A percentile compares a stretch with the other conserved stretches of the same genome.
These are phyloP conservation scores for Spathaspora sp. DNA, from an alignment of 1,139 yeast genomes.

Conservation along the genomic window DNA sequence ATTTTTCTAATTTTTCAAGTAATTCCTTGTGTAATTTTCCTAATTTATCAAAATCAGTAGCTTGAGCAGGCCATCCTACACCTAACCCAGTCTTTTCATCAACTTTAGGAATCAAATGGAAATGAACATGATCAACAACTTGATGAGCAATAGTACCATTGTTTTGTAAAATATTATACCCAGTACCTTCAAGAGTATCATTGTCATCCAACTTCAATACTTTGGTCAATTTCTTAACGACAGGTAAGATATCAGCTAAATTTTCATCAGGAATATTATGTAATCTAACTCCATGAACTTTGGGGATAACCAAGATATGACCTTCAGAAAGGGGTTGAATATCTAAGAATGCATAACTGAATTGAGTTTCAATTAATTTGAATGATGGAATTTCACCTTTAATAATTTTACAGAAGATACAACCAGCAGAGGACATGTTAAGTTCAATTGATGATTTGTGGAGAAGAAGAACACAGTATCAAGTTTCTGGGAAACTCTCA, in stretches of 20 bases:
- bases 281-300: constrained; percentile 86
- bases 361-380: constrained; percentile 80
- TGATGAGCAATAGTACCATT: constrained; percentile 95
- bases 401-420: constrained; percentile 90
- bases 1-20: constrained; percentile 41
- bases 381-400: constrained; percentile 93
- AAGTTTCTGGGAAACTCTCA: no score
- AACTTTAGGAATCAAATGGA: constrained; percentile 91
- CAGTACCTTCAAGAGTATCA: constrained; percentile 56
- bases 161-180: constrained; percentile 88
- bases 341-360: constrained; percentile 81
- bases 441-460: neutral
- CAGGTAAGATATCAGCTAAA: constrained; percentile 79
- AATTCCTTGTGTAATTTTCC: constrained; percentile 65
- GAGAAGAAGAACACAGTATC: no score
- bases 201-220: constrained; percentile 63
- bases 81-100: constrained; percentile 67
- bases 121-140: constrained; percentile 91
- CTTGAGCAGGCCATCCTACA: constrained; percentile 92
- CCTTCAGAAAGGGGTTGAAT: constrained; percentile 90
- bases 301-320: constrained; percentile 87
- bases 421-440: constrained; percentile 29
- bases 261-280: constrained; percentile 92
- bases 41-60: constrained; percentile 68
- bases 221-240: constrained; percentile 79